Evolutionary conservation across 768 basidiomycete genomes (phyloP), one percentile per base, ranked within the genome.

Genomic region (Termitomyces sp.): DNA sequence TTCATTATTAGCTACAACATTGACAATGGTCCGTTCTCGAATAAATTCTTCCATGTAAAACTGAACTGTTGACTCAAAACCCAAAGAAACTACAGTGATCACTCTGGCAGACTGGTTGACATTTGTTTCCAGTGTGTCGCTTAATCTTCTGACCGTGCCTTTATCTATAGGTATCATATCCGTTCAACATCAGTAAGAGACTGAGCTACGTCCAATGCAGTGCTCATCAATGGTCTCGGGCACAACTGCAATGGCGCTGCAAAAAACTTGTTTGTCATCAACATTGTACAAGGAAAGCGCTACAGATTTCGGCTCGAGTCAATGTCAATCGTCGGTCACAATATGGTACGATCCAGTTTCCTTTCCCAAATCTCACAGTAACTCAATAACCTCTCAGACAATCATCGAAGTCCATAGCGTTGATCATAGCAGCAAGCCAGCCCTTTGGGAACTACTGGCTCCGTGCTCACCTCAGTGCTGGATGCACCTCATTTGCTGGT

Each of bases 211-310:
- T 4, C 47, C 2, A 33, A 56, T 40, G 24, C 55, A 12, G 49
- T 46, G 1, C 55, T 56, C 36, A 56, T 56, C 55, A 56, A 56
- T 2, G 47, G 55, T n/a, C 36, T 56, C 14, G 55, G 55, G n/a
- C 45, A 47, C 1, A 24, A 26, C 48, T 35, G 24, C 24, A 48
- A 56, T 8, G 55, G 55, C 3, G 6, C 6, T 12, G 6, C 59
- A 66, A 38, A 16, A 48, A 61, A 74, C 61, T 61, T 75, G 16
- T 65, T 72, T 0, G 69, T 78, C 38, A 63, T 75, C 46, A 68
- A 66, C 10, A 77, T 78, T 26, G 54, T n/a, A n/a, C n/a, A n/a
- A n/a, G n/a, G n/a, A n/a, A n/a, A n/a, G n/a, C n/a, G n/a, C n/a
- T n/a, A n/a, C n/a, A n/a, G n/a, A n/a, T n/a, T n/a, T n/a, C n/a